Evolutionary conservation across 2,329 filamentous ascomycete genomes (phyloP), one percentile per base, ranked within the genome.

Genomic region (Sphaceloma murrayae): DNA sequence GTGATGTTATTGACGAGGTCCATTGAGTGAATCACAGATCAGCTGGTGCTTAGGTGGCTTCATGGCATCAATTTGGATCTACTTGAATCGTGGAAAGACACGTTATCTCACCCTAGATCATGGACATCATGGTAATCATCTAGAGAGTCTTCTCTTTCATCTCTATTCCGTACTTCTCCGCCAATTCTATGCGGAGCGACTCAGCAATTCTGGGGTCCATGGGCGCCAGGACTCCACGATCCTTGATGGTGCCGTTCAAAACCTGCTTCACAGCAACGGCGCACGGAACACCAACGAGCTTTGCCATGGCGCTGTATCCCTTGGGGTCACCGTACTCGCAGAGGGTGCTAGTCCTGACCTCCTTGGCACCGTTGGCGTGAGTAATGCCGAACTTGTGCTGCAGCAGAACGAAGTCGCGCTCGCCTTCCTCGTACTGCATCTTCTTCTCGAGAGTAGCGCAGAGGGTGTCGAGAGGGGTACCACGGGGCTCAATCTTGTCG

Each of bases 361-460:
- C 78, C 62, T 74, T 76, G 60, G 67, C 75, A 56, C 86, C 86
- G 60, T 91, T 82, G 65, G 80, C 79, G 66, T 82, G 70, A 72
- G 91, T 83, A 53, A 94, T 85, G 61, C 80, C 79, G 62, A 94
- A 93, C 68, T 78, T 81, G 70, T 85, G 82, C 68, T 86, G 82
- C 22, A 86, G 73, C 67, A 77, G 73, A 46, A 91, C 83, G 53
- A 93, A 70, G 64, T 94, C 87, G 48, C 87, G 80, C 76, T 94
- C 86, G 49, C 75, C 81, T 55, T 82, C 71, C 58, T 76, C 82
- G 64, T 81, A 94, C 65, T 84, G 76, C 85, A 94, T 93, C 78
- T 93, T 94, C 72, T 84, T 68, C 72, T 94, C 86, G 21, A 94
- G 75, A 2, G 79, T 83, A 22, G 85, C 85, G 68, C 87, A 94